A percentile compares a stretch with the other conserved stretches of the same genome.
phyloP scores from a whole-genome alignment of 257 asterid species.

The Solanum dulcamara region DNA sequence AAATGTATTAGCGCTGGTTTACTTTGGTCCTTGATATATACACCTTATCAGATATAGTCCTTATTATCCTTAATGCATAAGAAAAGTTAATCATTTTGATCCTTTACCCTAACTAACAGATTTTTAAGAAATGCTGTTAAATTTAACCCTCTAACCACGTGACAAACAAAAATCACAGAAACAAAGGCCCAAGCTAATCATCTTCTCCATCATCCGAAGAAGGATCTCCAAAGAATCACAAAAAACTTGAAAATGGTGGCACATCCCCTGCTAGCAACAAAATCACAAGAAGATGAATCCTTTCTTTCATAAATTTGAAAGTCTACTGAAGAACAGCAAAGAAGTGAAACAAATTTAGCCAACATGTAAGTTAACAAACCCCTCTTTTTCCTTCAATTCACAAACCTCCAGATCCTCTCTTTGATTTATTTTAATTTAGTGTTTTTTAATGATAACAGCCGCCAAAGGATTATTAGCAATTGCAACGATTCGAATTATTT shows the following conservation, averaged over 20 bases:
- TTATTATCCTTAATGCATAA: not conserved
- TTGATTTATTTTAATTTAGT: not conserved
- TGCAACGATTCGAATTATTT: not conserved
- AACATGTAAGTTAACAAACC: not conserved
- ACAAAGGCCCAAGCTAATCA: not conserved
- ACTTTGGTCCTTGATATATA: not conserved
- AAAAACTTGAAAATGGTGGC: not conserved
- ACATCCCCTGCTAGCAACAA: not conserved
- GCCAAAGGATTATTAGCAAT: not conserved
- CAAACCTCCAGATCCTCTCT: not conserved
- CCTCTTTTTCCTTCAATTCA: not conserved
- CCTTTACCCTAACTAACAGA: not conserved
- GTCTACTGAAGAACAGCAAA: not conserved
- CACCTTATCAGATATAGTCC: not conserved
- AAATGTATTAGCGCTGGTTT: not conserved
- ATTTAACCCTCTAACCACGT: not conserved
- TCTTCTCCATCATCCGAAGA: not conserved
- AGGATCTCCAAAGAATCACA: not conserved
- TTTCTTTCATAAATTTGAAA: not conserved
- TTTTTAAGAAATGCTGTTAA: not conserved
- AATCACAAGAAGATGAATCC: not conserved
- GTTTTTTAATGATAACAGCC: not conserved
- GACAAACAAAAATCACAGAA: not conserved
- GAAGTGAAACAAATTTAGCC: not conserved
- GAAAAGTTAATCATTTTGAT: not conserved